Base-by-base conservation (phyloP, 768 basidiomycete species). In the Cystobasidium onofrii region DNA sequence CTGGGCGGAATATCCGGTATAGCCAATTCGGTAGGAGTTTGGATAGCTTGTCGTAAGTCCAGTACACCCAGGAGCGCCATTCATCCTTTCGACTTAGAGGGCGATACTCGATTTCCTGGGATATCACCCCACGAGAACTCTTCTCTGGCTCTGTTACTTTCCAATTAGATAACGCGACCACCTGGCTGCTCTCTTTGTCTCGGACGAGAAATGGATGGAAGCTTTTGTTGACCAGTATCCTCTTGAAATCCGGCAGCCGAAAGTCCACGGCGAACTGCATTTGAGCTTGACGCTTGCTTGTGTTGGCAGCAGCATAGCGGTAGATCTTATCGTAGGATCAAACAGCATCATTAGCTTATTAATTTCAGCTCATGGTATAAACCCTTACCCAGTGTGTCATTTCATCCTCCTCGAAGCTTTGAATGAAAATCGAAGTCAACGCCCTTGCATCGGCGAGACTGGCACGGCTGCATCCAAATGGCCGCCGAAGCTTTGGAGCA, bases 341-440 rank as follows among this genome's bases (percentile, higher is more conserved):
- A n/a, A n/a, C n/a, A n/a, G n/a, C n/a, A n/a, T n/a, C n/a, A n/a
- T n/a, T n/a, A n/a, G n/a, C n/a, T n/a, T n/a, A n/a, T n/a, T n/a
- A n/a, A n/a, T n/a, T n/a, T n/a, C n/a, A n/a, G n/a, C n/a, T n/a
- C n/a, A n/a, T 50, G 46, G 10, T 12, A 50, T 17, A 7, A 29
- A n/a, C n/a, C 29, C 57, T 29, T 34, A 60, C 57, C 57, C 57
- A 60, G 20, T 34, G 57, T 15, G 29, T 60, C 57, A 60, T 60
- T 60, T 60, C 57, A 60, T 60, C 57, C 31, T 60, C 57, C 15
- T 34, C 29, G 23, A 60, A 60, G 31, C 57, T 60, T 34, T 60
- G 17, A 17, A 60, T 60, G 57, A 60, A 60, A 60, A 60, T 60
- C 29, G 57, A 60, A 29, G 57, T 60, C 57, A 60, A 27, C 2